Evolutionary conservation across 441 rosid genomes (phyloP), one percentile per base, ranked within the genome.

Genomic region (Erysimum pusillum): DNA sequence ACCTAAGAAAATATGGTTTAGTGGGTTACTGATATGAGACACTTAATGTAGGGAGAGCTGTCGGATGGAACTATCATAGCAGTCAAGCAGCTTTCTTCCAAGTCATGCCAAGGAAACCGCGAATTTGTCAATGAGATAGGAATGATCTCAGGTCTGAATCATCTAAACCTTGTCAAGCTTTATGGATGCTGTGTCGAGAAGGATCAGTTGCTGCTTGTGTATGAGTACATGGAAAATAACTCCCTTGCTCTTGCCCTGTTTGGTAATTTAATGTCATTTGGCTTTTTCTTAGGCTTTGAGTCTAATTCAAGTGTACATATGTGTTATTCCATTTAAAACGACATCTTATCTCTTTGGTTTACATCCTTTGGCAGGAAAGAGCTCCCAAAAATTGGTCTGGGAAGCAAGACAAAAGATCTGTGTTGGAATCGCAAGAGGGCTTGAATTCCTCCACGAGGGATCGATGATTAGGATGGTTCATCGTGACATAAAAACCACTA

Each of bases 51-150:
- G 92, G 96, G 97, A 62, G 78, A 73, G 54, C 48, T 90, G 13
- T 59, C 84, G 3, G 89, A 88, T 81, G 92, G 94, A 14, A 83
- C 86, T 0, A 57, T 68, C 13, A 81, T 92, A 58, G 96, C 94
- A 13, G 96, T 90, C 18, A 91, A 91, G 82, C 89, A 86, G 68
- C 88, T 90, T 3, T 91, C 95, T 46, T 85, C 97, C 4, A 90
- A 80, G 75, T 92, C 97, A 25, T 65, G 76, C 73, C 97, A 92
- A 79, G 96, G 92, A 63, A 85, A 85, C 69, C 87, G 87, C 4
- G 96, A 92, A 76, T 91, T 91, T 74, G 63, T 90, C 38, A 91
- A 85, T 57, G 97, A 90, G 75, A 87, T 88, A 28, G 92, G 93
- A 59, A 88, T 89, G 89, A 89, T 89, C 44, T 86, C 91, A n/a